These are phyloP conservation scores for Phytophthora constricta DNA, from an alignment of 352 stramenopile species.

Conservation along the genomic window DNA sequence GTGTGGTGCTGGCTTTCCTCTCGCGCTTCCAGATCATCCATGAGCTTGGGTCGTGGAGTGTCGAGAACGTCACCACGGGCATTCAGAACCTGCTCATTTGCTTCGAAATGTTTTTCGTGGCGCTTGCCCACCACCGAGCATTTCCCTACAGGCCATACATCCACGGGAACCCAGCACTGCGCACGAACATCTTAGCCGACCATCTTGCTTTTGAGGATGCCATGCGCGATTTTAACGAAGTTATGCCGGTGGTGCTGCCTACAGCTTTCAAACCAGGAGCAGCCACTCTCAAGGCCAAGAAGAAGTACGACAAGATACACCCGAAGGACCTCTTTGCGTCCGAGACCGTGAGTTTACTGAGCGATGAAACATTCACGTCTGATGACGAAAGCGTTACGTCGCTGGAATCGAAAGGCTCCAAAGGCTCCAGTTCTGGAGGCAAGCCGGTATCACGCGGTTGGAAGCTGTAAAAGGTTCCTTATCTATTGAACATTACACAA, in stretches of 20 bases:
- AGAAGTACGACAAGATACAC: conserved; percentile 38
- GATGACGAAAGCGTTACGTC: conserved; percentile 34
- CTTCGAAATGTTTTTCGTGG: conserved; percentile 98
- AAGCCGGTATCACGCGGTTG: conserved; percentile 59
- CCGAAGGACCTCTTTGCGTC: conserved; percentile 51
- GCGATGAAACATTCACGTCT: conserved; percentile 39
- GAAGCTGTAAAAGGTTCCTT: conserved; percentile 48
- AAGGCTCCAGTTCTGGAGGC: conserved; percentile 13
- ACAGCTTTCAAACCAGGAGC: conserved; percentile 80
- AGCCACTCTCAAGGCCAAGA: conserved; percentile 68
- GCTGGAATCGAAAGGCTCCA: conserved; percentile 32
- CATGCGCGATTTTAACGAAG: conserved; percentile 93
- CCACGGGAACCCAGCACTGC: conserved; percentile 53
- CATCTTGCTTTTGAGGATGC: conserved; percentile 95
- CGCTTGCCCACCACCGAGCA: conserved; percentile 95
- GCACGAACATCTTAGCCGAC: conserved; percentile 88
- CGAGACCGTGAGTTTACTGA: conserved; percentile 59
- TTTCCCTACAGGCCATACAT: conserved; percentile 93
- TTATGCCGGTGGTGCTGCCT: conserved; percentile 87
- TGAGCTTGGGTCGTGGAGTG: conserved; percentile 92
- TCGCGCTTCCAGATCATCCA: conserved; percentile 91
- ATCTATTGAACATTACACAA: conserved; percentile 43
- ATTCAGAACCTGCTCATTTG: conserved; percentile 99
- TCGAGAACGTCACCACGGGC: conserved; percentile 96
- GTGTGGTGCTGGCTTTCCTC: conserved; percentile 91